Base-by-base conservation (phyloP, 192 early-diverging fungal genomes). In the Oehlia diaphana region DNA sequence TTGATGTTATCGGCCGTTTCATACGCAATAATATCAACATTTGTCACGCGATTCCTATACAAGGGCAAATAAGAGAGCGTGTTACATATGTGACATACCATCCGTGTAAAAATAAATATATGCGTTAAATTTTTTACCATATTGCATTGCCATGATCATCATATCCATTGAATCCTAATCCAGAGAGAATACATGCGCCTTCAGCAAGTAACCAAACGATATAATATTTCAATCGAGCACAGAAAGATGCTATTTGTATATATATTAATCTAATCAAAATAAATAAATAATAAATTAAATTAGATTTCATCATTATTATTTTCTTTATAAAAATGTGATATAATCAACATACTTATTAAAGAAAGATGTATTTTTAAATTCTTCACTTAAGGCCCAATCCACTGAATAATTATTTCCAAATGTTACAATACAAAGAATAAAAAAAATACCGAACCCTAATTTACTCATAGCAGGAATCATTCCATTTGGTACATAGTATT, bases 161-260 rank as follows among this genome's bases (percentile, higher is more conserved):
- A 69, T 83, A 80, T 23, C 96, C 96, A 80, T 91, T 91, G 80
- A 92, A 97, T 4, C 95, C 95, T 69, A 98, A 88, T 13, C 96
- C 96, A 42, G 91, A 86, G 44, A 98, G 74, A 7, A 92, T 88
- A 77, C 95, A 96, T 1, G 93, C 91, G 8, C 92, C 94, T 85
- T 98, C 95, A 61, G 95, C 88, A 78, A 98, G 84, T 73, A 93
- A 91, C 95, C 96, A 99, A n/a, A 93, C 95, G 0, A 89, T 86
- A 82, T 99, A 99, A 87, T 93, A 99, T 74, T 94, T 94, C 35
- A 90, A 83, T 23, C 95, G 90, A 3, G 91, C 88, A 39, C 86
- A 82, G 72, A 92, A 82, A 9, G 89, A 91, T 9, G 89, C 85
- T 3, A 92, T 44, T 72, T 90, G 87, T 44, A 96, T 78, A 71